Evolutionary conservation across 768 basidiomycete genomes (phyloP), one percentile per base, ranked within the genome.

Genomic region (Kwoniella heveanensis): DNA sequence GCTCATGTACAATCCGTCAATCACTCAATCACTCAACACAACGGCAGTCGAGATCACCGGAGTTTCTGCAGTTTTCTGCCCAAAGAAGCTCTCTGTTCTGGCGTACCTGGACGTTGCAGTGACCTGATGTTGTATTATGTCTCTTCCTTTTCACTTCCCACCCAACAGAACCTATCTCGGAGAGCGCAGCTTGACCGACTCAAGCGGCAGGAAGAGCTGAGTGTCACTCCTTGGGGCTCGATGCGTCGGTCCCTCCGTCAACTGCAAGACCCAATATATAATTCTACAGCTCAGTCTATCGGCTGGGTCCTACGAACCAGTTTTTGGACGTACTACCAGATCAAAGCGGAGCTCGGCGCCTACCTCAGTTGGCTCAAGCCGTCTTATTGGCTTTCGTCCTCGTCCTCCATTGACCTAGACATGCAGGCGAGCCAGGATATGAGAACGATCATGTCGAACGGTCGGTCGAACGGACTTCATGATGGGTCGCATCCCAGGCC

Each of bases 321-420:
- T 27, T 64, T 57, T 24, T 64, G 55, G 54, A 29, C 30, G 17
- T 57, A 57, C 30, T 52, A 46, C 39, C 62, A 64, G 27, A 26
- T 44, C 48, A 57, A 57, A 52, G 62, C 48, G 36, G 62, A 64
- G 15, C 9, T 64, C 24, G 48, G 36, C 48, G 25, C 25, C 10
- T 49, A 49, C 25, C 48, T 49, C 48, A 17, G 13, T 12, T 51
- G 39, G 49, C 27, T 44, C 13, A 46, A 13, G 59, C 65, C 13
- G 65, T 8, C 60, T 73, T 76, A 51, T 69, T 69, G 12, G 74
- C 71, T 57, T 72, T 56, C 74, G 69, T 73, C 57, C 10, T 44
- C 39, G 39, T 3, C 4, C 10, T 44, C 39, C 8, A 44, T 17
- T 8, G 17, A 44, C 3, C 10, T 44, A 4, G 39, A 44, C 19